phyloP scores from a whole-genome alignment of 2,329 filamentous ascomycete species.

The Penicillium sp. region DNA sequence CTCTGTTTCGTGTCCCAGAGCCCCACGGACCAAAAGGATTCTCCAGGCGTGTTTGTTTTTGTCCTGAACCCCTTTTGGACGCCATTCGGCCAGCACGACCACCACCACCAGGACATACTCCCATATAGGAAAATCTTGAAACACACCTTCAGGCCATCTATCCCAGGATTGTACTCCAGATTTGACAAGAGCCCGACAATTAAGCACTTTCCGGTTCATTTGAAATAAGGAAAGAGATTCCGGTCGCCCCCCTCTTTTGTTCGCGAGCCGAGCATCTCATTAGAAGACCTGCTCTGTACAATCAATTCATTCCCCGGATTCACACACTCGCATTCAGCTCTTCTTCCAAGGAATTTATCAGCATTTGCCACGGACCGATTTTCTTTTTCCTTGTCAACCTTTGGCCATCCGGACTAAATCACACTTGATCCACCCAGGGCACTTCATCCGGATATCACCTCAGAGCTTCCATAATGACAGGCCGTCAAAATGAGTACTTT shows the following conservation, averaged over 20 bases:
- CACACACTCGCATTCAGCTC: slow-evolving; percentile 5
- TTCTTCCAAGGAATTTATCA: slow-evolving; percentile 9
- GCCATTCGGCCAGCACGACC: slow-evolving; percentile 10
- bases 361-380: slow-evolving; percentile 11
- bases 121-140: not conserved
- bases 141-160: slow-evolving; percentile 6
- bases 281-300: slow-evolving; percentile 18
- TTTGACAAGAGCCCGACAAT: not conserved
- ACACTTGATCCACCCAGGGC: slow-evolving; percentile 14
- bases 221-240: too few species aligned
- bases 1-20: slow-evolving; percentile 5
- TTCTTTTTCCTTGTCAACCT: slow-evolving; percentile 9
- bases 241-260: slow-evolving; percentile 8
- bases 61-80: slow-evolving; percentile 5
- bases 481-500: slow-evolving; percentile 67
- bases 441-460: not conserved
- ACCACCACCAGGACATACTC: slow-evolving; percentile 3
- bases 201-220: too few species aligned
- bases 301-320: slow-evolving; percentile 15
- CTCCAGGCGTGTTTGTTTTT: slow-evolving; percentile 7
- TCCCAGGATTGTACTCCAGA: slow-evolving; percentile 6
- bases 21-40: slow-evolving; percentile 12
- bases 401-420: slow-evolving; percentile 23
- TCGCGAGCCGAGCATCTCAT: slow-evolving; percentile 8
- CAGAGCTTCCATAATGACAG: slow-evolving; percentile 30